Evolutionary conservation across 208 protist genomes (phyloP).

Genomic region (Trypanosomatidae sp.): DNA sequence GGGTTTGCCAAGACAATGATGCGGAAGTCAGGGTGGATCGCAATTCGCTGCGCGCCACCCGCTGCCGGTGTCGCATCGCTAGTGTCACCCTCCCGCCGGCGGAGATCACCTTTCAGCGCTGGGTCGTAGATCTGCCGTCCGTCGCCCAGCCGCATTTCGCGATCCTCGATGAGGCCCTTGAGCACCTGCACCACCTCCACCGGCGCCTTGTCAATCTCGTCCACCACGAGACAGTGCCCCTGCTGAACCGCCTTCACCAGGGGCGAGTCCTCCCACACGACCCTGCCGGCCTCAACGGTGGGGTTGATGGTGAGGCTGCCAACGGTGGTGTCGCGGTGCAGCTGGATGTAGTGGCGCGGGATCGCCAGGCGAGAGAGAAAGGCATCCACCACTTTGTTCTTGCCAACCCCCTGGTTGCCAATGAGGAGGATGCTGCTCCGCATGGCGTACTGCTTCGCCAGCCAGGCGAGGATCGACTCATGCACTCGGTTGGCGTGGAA

Average conservation of each 20-base stretch:
- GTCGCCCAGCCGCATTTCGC: conserved; percentile 83
- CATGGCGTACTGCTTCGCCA: conserved; percentile 88
- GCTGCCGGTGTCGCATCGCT: neutral
- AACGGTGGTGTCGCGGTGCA: conserved; percentile 94
- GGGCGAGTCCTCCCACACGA: conserved; percentile 93
- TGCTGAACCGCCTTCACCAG: conserved; percentile 90
- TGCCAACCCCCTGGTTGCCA: conserved; percentile 96
- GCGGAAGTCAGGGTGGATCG: conserved; percentile 80
- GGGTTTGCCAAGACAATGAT: conserved; percentile 90
- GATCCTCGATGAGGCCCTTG: conserved; percentile 90
- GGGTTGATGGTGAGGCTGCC: conserved; percentile 92
- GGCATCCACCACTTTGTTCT: conserved; percentile 96
- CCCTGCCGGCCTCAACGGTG: conserved; percentile 77
- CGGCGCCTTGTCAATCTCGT: conserved; percentile 97
- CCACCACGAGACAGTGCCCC: conserved; percentile 94
- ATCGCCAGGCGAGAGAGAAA: conserved; percentile 84
- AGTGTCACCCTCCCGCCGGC: too few relatives aligned
- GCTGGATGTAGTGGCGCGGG: conserved; percentile 96
- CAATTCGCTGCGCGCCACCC: conserved; percentile 26
- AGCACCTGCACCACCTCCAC: conserved; percentile 92
- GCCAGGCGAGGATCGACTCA: conserved; percentile 74
- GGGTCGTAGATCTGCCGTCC: conserved; percentile 64
- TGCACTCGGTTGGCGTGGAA: conserved; percentile 93
- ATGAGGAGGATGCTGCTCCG: conserved; percentile 92
- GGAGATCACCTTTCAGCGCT: neutral